Conservation (phyloP, 805 yeast genomes). For the Ogataea trehaloabstinens region DNA sequence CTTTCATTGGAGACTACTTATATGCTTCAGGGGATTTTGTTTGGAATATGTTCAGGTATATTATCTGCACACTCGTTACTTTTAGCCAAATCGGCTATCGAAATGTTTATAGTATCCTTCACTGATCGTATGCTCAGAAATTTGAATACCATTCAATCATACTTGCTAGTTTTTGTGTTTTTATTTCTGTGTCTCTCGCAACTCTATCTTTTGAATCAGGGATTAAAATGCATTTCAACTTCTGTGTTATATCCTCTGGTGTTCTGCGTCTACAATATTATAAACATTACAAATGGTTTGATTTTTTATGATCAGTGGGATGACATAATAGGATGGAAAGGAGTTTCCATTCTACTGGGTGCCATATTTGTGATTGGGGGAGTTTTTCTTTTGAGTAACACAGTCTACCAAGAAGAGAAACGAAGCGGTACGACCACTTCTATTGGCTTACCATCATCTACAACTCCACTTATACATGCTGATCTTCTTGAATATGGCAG, state of each 20-base stretch:
- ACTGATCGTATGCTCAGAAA: conserved; percentile 28
- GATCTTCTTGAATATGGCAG: conserved; percentile 8
- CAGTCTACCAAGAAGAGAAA: conserved; percentile 24
- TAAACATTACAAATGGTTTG: conserved; percentile 64
- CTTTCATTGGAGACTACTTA: conserved; percentile 14
- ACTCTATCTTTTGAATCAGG: conserved; percentile 69
- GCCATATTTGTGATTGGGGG: conserved; percentile 59
- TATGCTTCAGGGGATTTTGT: conserved; percentile 54
- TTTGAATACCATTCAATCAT: conserved; percentile 41
- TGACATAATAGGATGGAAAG: conserved; percentile 32
- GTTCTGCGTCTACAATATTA: conserved; percentile 76
- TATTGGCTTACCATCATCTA: neutral
- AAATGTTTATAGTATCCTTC: conserved; percentile 51
- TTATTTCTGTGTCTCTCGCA: conserved; percentile 67
- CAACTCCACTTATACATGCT: conserved; percentile 10
- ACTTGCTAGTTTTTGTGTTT: conserved; percentile 53
- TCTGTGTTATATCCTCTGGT: conserved; percentile 81
- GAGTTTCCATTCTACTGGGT: conserved; percentile 43
- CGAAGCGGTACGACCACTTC: conserved; percentile 7
- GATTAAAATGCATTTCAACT: conserved; percentile 67
- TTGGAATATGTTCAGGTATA: conserved; percentile 70
- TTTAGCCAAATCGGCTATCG: conserved; percentile 82
- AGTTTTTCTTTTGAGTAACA: conserved; percentile 64
- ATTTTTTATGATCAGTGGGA: conserved; percentile 54
- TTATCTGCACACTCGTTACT: conserved; percentile 83